These are phyloP conservation scores for Hypoxylon sp. DNA, from an alignment of 2,329 filamentous ascomycete species.

Conservation along the genomic window DNA sequence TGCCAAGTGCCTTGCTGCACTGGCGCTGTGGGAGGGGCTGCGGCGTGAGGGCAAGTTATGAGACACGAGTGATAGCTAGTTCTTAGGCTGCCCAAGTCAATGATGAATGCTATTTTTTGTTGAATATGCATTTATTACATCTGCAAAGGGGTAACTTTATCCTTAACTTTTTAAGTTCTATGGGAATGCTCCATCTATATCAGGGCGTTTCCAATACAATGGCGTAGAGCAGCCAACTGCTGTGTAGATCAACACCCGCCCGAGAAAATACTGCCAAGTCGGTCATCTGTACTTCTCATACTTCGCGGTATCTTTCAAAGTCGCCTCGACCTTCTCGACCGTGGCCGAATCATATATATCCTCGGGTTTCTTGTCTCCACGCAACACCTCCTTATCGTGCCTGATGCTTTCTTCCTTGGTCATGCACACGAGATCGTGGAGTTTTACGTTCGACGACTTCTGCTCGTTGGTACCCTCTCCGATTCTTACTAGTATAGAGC, in stretches of 20 bases:
- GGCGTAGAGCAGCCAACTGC: not conserved
- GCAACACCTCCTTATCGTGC: slow-evolving; percentile 85
- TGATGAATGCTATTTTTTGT: not conserved
- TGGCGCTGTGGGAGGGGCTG: slow-evolving; percentile 69
- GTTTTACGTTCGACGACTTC: slow-evolving; percentile 74
- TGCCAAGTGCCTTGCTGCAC: slow-evolving; percentile 68
- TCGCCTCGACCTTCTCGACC: slow-evolving; percentile 73
- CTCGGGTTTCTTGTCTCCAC: slow-evolving; percentile 72
- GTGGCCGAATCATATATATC: slow-evolving; percentile 80
- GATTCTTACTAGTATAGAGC: slow-evolving; percentile 68
- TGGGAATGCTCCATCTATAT: not conserved
- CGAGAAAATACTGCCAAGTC: not conserved
- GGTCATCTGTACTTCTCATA: slow-evolving; percentile 64
- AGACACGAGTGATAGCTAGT: not conserved
- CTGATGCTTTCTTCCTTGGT: slow-evolving; percentile 57
- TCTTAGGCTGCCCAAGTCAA: not conserved
- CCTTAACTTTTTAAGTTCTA: not conserved
- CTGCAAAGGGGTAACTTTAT: not conserved
- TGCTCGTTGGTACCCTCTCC: slow-evolving; percentile 78
- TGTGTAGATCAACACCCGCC: no score
- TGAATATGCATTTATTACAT: not conserved
- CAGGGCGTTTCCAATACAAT: not conserved
- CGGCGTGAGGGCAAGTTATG: slow-evolving; percentile 57
- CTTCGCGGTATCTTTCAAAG: slow-evolving; percentile 73
- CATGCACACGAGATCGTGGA: slow-evolving; percentile 51